A percentile compares a stretch with the other conserved stretches of the same genome.
Evolutionary conservation across 2,329 filamentous ascomycete species (phyloP).

Genomic region (Leptographium lundbergii): DNA sequence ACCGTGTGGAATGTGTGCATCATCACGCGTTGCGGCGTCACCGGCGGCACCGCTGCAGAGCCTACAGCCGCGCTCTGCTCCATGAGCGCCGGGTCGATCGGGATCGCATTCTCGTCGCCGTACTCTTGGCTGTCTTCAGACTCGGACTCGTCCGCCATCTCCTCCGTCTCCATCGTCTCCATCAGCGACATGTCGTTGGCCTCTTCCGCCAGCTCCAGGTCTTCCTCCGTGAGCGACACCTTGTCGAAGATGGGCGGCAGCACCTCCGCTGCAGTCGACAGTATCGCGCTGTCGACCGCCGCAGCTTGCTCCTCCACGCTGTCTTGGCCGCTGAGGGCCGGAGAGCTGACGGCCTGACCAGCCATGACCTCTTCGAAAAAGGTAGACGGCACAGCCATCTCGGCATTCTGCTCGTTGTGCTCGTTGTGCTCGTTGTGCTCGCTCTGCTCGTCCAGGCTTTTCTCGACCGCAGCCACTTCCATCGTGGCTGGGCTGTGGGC

Average conservation of each 20-base stretch:
- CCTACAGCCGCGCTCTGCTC: conserved; percentile 8
- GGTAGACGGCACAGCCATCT: conserved; percentile 17
- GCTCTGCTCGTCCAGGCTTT: conserved; percentile 3
- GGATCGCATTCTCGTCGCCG: conserved; percentile 52
- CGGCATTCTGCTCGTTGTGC: neutral
- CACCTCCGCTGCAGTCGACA: conserved; percentile 12
- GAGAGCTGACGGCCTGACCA: conserved; percentile 14
- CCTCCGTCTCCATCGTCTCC: conserved; percentile 33
- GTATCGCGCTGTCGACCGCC: neutral
- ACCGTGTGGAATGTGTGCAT: conserved; percentile 56
- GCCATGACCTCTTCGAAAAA: conserved; percentile 54
- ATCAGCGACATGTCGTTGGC: conserved; percentile 47
- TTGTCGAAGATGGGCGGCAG: conserved; percentile 29
- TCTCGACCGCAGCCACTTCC: conserved; percentile 15
- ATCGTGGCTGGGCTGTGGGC: conserved; percentile 41
- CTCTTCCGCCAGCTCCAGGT: conserved; percentile 43
- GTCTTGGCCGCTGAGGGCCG: too few relatives aligned
- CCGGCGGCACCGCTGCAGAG: conserved; percentile 24
- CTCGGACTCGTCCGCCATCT: conserved; percentile 31
- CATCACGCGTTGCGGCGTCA: conserved; percentile 43
- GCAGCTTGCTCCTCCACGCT: too few relatives aligned
- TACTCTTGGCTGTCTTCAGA: conserved; percentile 55
- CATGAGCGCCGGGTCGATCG: conserved; percentile 37
- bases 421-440: too few relatives aligned
- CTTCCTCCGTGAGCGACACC: conserved; percentile 38